Percentiles rank a stretch among this genome's conserved stretches.
Conservation (phyloP, 805 yeast genomes). For the Yarrowia sp. region DNA sequence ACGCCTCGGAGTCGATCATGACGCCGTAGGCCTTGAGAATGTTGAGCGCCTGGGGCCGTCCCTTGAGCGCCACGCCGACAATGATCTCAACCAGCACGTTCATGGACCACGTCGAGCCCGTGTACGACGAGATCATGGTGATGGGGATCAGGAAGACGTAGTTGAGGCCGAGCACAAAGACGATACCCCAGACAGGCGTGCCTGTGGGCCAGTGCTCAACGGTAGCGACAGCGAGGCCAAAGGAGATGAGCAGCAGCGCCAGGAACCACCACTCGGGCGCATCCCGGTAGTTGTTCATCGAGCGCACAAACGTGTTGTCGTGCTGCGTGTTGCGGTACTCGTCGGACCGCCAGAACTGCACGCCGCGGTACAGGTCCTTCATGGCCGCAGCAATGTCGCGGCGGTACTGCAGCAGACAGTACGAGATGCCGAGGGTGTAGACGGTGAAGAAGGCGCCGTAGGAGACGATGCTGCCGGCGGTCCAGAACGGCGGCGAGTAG, state of each 20-base stretch:
- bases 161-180: constrained; percentile 55
- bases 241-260: constrained; percentile 46
- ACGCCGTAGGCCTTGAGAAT: constrained; percentile 46
- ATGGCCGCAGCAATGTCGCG: background rate
- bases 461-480: background rate
- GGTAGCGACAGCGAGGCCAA: constrained; percentile 45
- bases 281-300: constrained; percentile 50
- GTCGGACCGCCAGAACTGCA: background rate
- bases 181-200: constrained; percentile 61
- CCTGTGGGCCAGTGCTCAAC: constrained; percentile 45
- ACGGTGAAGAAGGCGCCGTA: background rate
- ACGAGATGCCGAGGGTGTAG: background rate
- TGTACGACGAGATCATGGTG: constrained; percentile 57
- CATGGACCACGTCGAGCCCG: constrained; percentile 56
- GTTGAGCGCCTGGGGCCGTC: constrained; percentile 54
- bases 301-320: constrained; percentile 41
- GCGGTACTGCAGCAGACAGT: constrained; percentile 2
- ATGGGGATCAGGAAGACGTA: constrained; percentile 59
- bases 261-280: constrained; percentile 57
- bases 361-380: background rate
- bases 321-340: background rate
- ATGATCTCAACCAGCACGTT: constrained; percentile 63
- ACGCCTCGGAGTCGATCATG: constrained; percentile 58
- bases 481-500: constrained; percentile 59
- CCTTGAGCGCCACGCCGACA: constrained; percentile 66